Evolutionary conservation across 1,284 basidiomycete species (phyloP).

Genomic region (Cutaneotrichosporon sp.): DNA sequence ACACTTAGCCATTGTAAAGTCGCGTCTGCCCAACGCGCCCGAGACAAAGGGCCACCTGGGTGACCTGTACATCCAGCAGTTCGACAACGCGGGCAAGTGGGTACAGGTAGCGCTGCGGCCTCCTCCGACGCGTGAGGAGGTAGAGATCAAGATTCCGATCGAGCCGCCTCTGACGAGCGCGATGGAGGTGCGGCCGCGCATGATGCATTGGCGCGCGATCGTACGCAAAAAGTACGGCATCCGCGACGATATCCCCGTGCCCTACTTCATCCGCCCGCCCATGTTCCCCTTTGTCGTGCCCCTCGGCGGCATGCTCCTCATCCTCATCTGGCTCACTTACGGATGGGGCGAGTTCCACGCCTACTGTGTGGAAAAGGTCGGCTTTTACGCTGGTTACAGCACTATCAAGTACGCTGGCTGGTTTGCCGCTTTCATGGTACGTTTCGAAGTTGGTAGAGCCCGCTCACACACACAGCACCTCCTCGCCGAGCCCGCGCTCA

Average conservation of each 20-base stretch:
- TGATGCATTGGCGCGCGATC: conserved; percentile 14
- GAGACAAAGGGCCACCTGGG: conserved; percentile 27
- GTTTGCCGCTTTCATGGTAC: conserved; percentile 27
- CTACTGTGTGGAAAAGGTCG: conserved; percentile 17
- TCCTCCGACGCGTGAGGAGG: conserved; percentile 15
- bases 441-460: background rate
- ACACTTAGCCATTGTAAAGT: conserved; percentile 29
- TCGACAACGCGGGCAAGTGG: conserved; percentile 16
- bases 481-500: conserved; percentile 5
- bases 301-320: conserved; percentile 17
- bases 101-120: conserved; percentile 25
- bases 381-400: conserved; percentile 8
- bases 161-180: conserved; percentile 23
- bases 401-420: conserved; percentile 14
- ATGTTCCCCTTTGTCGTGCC: conserved; percentile 25
- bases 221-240: conserved; percentile 24
- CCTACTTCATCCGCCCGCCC: conserved; percentile 28
- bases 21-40: conserved; percentile 12
- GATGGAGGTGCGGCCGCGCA: conserved; percentile 14
- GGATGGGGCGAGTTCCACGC: conserved; percentile 20
- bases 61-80: conserved; percentile 25
- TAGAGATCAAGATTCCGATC: conserved; percentile 20
- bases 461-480: conserved; percentile 4
- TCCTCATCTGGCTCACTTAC: conserved; percentile 10
- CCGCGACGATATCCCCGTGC: conserved; percentile 12